Evolutionary conservation across 1,284 basidiomycete genomes (phyloP).

Genomic region (Volvariella surrecta): DNA sequence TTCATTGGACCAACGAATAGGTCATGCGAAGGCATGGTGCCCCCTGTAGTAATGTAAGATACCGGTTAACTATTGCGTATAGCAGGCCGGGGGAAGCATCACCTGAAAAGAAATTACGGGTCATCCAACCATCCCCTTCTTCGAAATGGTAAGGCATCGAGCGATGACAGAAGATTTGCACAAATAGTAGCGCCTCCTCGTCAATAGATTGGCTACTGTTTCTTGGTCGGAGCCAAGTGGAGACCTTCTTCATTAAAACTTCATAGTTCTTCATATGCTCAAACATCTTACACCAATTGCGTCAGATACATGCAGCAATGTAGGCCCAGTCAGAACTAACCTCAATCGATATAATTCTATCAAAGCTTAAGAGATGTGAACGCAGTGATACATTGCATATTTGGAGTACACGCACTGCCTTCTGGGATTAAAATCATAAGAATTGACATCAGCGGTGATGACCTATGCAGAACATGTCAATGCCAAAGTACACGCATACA

Average conservation of each 20-base stretch:
- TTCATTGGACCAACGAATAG: conserved; percentile 36
- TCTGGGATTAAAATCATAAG: conserved; percentile 46
- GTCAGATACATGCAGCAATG: not conserved
- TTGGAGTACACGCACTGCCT: conserved; percentile 29
- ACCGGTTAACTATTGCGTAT: not conserved
- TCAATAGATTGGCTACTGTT: conserved; percentile 13
- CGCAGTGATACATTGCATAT: conserved; percentile 1
- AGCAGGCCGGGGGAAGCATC: conserved; percentile 1
- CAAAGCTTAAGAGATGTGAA: conserved; percentile 39
- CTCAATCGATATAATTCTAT: conserved; percentile 70
- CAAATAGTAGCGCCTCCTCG: conserved; percentile 49
- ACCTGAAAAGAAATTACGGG: conserved; percentile 72
- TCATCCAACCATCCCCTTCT: conserved; percentile 71
- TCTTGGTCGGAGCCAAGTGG: conserved; percentile 55
- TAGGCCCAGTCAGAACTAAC: conserved; percentile 16
- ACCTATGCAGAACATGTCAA: conserved; percentile 27
- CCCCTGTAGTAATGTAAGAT: conserved; percentile 27
- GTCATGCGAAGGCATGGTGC: conserved; percentile 64
- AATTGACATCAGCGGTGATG: conserved; percentile 69
- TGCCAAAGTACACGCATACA: not conserved
- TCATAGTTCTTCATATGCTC: conserved; percentile 82
- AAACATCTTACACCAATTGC: conserved; percentile 48
- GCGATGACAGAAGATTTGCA: conserved; percentile 72
- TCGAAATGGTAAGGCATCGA: conserved; percentile 69
- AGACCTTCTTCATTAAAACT: conserved; percentile 54